These are phyloP conservation scores for Kokia cookei DNA, from an alignment of 441 rosid species.

Conservation along the genomic window DNA sequence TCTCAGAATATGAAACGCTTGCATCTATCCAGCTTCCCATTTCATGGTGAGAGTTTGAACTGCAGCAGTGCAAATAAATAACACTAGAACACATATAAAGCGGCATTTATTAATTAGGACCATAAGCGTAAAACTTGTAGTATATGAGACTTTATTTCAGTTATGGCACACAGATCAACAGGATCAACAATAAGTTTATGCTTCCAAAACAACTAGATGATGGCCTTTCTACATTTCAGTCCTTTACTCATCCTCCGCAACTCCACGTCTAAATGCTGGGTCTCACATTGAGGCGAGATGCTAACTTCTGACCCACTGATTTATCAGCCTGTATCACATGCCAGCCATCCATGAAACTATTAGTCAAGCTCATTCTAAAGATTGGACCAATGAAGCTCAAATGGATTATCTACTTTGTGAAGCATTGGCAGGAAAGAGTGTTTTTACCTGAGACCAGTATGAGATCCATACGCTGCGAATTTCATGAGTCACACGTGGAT, in stretches of 20 bases:
- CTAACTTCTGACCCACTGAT: conserved; percentile 75
- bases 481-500: conserved; percentile 77
- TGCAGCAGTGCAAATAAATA: neutral
- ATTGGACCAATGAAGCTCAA: neutral
- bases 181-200: neutral
- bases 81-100: neutral
- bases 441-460: conserved; percentile 74
- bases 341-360: neutral
- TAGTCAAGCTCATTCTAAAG: neutral
- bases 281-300: conserved; percentile 65
- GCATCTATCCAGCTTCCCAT: neutral
- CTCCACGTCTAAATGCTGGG: conserved; percentile 47
- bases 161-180: conserved; percentile 1
- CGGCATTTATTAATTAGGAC: neutral
- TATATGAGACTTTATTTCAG: neutral
- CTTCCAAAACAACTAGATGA: neutral
- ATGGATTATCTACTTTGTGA: neutral
- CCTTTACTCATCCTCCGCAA: neutral
- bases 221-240: neutral
- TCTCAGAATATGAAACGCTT: too few relatives aligned
- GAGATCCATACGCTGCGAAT: conserved; percentile 82
- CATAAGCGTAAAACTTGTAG: neutral
- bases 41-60: neutral
- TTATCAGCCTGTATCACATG: conserved; percentile 49
- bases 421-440: neutral